Conservation (phyloP, 441 rosid genomes). For the Bruguiera hainesii region DNA sequence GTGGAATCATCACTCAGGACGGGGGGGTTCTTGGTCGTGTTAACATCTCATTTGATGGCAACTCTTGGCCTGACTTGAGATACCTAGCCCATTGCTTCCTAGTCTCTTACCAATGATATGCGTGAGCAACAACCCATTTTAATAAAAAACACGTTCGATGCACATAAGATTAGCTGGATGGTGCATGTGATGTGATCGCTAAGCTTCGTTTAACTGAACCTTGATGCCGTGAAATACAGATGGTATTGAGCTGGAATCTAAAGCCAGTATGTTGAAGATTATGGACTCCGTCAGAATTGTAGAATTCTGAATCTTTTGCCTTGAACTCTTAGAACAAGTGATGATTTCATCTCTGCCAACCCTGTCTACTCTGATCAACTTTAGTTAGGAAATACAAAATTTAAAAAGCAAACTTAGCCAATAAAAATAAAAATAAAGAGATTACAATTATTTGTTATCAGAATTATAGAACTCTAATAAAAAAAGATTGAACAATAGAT, state of each 20-base stretch:
- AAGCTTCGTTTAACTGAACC: neutral
- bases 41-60: slow-evolving; percentile 6
- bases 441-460: too few species aligned
- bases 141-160: neutral
- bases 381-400: too few species aligned
- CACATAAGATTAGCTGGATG: neutral
- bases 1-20: slow-evolving; percentile 9
- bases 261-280: neutral
- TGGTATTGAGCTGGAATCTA: neutral
- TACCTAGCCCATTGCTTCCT: slow-evolving; percentile 4
- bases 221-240: neutral
- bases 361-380: too few species aligned
- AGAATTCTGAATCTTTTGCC: neutral
- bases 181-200: slow-evolving; percentile 22
- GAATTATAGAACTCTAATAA: too few species aligned
- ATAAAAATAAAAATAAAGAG: too few species aligned
- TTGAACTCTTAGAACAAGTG: neutral
- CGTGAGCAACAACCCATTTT: slow-evolving; percentile 1
- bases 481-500: too few species aligned
- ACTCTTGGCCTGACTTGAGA: slow-evolving; percentile 7
- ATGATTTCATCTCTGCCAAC: neutral
- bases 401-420: too few species aligned
- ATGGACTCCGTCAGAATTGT: neutral
- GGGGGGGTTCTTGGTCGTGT: slow-evolving; percentile 16
- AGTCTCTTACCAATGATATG: neutral